Conservation (phyloP, 176 grass and related monocot species). For the Raddia distichophylla region DNA sequence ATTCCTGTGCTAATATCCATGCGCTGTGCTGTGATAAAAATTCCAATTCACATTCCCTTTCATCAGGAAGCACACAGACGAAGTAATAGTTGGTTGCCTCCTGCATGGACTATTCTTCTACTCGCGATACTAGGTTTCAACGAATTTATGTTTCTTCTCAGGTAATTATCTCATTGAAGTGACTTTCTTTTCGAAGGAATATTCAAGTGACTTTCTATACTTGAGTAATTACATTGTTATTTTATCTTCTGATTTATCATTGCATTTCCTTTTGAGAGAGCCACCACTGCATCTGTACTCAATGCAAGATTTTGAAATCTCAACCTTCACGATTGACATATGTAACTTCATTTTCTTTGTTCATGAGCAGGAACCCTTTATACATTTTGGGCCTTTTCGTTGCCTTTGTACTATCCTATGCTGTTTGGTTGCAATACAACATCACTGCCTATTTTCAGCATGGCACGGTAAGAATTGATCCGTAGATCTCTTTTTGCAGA, state of each 20-base stretch:
- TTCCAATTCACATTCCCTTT: constrained; percentile 4
- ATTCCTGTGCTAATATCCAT: neutral
- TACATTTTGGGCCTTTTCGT: constrained; percentile 68
- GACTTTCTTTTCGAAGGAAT: neutral
- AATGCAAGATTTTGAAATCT: neutral
- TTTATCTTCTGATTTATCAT: neutral
- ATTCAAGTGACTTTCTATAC: constrained; percentile 12
- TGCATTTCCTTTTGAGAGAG: neutral
- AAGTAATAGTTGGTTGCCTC: constrained; percentile 60
- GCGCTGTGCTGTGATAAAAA: constrained; percentile 3
- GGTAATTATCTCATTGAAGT: constrained; percentile 48
- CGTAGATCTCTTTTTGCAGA: neutral
- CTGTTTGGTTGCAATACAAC: constrained; percentile 67
- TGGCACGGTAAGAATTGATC: constrained; percentile 55
- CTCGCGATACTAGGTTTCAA: constrained; percentile 79
- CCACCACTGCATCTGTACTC: neutral
- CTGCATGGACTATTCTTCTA: constrained; percentile 73
- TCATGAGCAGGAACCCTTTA: constrained; percentile 76
- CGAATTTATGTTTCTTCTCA: constrained; percentile 83
- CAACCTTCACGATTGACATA: constrained; percentile 8
- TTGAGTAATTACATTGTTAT: constrained; percentile 1
- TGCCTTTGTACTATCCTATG: constrained; percentile 61
- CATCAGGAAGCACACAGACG: constrained; percentile 66
- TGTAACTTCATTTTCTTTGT: constrained; percentile 21
- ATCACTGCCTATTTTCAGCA: constrained; percentile 63